Percentiles rank a stretch among this genome's conserved stretches.
phyloP scores from a whole-genome alignment of 352 stramenopile genomes.

The Saprolegnia diclina region DNA sequence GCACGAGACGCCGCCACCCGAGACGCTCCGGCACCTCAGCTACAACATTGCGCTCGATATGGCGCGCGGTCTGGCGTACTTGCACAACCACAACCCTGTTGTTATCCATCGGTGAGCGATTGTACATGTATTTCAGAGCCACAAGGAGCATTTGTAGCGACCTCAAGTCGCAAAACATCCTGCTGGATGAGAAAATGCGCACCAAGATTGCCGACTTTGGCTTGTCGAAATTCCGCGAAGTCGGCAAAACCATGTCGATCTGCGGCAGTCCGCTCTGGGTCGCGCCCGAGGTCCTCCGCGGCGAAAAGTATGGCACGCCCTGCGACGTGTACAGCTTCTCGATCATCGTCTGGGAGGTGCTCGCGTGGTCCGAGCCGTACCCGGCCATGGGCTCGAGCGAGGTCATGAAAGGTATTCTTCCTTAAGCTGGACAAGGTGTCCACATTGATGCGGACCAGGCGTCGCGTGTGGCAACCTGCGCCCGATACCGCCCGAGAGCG shows the following conservation, averaged over 20 bases:
- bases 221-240: conserved; percentile 76
- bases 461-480: conserved; percentile 68
- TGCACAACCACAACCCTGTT: conserved; percentile 95
- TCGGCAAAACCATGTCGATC: conserved; percentile 84
- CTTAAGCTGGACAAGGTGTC: background rate
- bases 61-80: conserved; percentile 92
- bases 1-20: conserved; percentile 43
- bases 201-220: conserved; percentile 83
- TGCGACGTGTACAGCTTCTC: conserved; percentile 86
- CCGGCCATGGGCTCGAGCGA: conserved; percentile 71
- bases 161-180: conserved; percentile 75
- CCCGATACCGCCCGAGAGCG: conserved; percentile 65
- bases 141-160: no score
- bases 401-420: conserved; percentile 65
- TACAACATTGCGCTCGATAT: conserved; percentile 85
- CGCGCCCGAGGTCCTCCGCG: conserved; percentile 65
- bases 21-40: conserved; percentile 51
- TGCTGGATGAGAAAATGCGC: conserved; percentile 76
- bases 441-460: conserved; percentile 19
- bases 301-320: conserved; percentile 74
- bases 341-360: conserved; percentile 84
- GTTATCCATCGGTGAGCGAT: conserved; percentile 93
- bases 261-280: conserved; percentile 79
- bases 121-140: no score
- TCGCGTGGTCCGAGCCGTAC: conserved; percentile 76